Percentiles rank a stretch among this genome's conserved stretches.
phyloP scores from a whole-genome alignment of 2,329 filamentous ascomycete genomes.

The Zymoseptoria passerinii region DNA sequence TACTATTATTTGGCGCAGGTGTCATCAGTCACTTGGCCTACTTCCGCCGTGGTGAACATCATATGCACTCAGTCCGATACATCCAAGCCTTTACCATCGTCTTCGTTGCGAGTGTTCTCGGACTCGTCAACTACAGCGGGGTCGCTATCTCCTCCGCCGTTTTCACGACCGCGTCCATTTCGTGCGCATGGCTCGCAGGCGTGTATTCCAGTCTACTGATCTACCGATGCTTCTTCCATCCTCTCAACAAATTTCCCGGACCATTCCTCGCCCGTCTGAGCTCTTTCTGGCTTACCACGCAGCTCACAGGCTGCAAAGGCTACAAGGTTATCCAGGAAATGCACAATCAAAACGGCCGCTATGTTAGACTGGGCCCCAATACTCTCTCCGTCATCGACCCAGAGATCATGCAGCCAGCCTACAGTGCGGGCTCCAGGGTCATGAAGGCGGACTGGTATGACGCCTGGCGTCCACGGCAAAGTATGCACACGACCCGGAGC shows the following conservation, averaged over 20 bases:
- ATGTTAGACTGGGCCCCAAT: constrained; percentile 31
- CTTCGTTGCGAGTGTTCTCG: constrained; percentile 5
- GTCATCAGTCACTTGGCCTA: constrained; percentile 19
- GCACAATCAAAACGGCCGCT: constrained; percentile 30
- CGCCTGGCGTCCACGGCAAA: constrained; percentile 25
- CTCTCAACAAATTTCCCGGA: constrained; percentile 27
- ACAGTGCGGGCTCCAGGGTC: constrained; percentile 32
- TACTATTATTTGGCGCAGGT: constrained; percentile 6
- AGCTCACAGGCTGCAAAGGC: constrained; percentile 20
- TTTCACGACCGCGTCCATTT: constrained; percentile 5
- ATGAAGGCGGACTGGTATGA: constrained; percentile 38
- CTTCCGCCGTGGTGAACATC: constrained; percentile 22
- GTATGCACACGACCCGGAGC: constrained; percentile 35
- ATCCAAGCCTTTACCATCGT: constrained; percentile 9
- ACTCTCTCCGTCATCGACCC: constrained; percentile 32
- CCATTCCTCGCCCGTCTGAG: constrained; percentile 29
- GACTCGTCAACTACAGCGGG: constrained; percentile 7
- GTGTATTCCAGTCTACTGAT: constrained; percentile 29
- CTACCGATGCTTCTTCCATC: constrained; percentile 31
- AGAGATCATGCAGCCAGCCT: constrained; percentile 31
- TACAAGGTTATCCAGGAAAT: constrained; percentile 23
- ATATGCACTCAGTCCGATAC: constrained; percentile 19
- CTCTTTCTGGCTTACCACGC: constrained; percentile 24
- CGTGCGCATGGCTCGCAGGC: constrained; percentile 16
- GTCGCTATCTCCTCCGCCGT: constrained; percentile 4